These are phyloP conservation scores for Aspergillus niger DNA, from an alignment of 2,329 filamentous ascomycete species.

Conservation along the genomic window DNA sequence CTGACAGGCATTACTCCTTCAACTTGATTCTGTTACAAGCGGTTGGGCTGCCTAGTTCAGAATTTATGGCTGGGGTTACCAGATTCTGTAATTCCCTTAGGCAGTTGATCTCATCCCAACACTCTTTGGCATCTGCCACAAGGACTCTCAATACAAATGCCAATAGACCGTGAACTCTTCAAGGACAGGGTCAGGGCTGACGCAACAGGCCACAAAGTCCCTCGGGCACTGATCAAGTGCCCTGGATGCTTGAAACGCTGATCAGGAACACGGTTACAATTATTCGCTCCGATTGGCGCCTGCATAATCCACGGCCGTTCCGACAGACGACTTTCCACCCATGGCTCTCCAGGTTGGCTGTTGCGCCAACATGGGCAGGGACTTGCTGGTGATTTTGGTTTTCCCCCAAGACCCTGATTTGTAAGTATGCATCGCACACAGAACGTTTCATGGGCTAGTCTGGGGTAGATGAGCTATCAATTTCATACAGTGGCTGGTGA, in stretches of 20 bases:
- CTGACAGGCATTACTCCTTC: no score
- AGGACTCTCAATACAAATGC: background rate
- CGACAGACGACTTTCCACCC: background rate
- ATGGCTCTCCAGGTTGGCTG: background rate
- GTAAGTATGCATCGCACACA: background rate
- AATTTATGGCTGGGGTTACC: no score
- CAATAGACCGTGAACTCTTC: background rate
- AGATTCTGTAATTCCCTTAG: no score
- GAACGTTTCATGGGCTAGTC: background rate
- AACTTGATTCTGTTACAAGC: no score
- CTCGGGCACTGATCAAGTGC: background rate
- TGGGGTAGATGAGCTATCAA: background rate
- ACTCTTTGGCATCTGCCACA: background rate
- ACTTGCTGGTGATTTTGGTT: background rate
- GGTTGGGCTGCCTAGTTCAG: no score
- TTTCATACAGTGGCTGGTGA: background rate
- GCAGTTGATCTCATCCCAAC: background rate
- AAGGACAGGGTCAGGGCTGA: background rate
- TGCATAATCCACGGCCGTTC: background rate
- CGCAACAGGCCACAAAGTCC: background rate
- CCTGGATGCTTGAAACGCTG: background rate
- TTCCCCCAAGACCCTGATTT: background rate
- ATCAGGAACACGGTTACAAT: background rate
- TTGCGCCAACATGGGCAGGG: background rate
- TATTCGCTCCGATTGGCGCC: background rate